Percentiles rank a stretch among this genome's conserved stretches.
phyloP scores from a whole-genome alignment of 108 stramenopile genomes.

The Licmophora abbreviata region DNA sequence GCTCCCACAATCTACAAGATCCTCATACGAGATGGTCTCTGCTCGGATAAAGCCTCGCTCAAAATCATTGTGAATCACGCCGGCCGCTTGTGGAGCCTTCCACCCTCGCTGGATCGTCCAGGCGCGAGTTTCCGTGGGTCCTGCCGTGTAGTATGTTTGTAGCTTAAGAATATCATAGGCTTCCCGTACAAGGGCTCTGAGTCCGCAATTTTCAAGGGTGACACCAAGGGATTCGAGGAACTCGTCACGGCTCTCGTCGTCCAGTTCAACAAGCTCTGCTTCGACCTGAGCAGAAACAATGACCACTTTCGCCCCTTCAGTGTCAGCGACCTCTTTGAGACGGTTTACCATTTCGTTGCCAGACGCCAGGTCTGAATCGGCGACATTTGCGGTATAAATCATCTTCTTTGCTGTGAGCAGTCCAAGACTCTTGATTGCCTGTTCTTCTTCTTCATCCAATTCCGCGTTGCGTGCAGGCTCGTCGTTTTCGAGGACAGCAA shows the following conservation, averaged over 20 bases:
- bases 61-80: conserved; percentile 98
- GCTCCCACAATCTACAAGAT: conserved; percentile 81
- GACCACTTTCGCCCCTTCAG: conserved; percentile 84
- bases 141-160: conserved; percentile 95
- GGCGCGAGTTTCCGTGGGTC: conserved; percentile 93
- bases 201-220: conserved; percentile 77
- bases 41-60: conserved; percentile 98
- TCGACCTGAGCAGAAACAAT: conserved; percentile 97
- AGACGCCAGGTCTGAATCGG: conserved; percentile 87
- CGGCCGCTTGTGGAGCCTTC: conserved; percentile 94
- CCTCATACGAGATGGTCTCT: conserved; percentile 92
- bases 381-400: conserved; percentile 98
- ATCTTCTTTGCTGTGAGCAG: conserved; percentile 89
- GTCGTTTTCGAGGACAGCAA: conserved; percentile 52
- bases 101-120: conserved; percentile 95
- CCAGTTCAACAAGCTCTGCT: conserved; percentile 87
- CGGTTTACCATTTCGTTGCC: conserved; percentile 86
- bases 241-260: conserved; percentile 67
- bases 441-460: conserved; percentile 76
- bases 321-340: conserved; percentile 63
- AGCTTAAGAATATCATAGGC: conserved; percentile 86
- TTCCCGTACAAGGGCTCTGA: conserved; percentile 82
- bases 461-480: conserved; percentile 80
- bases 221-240: conserved; percentile 89
- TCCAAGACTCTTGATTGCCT: conserved; percentile 67